Conservation (phyloP, 352 stramenopile genomes). For the Phytophthora sojae region DNA sequence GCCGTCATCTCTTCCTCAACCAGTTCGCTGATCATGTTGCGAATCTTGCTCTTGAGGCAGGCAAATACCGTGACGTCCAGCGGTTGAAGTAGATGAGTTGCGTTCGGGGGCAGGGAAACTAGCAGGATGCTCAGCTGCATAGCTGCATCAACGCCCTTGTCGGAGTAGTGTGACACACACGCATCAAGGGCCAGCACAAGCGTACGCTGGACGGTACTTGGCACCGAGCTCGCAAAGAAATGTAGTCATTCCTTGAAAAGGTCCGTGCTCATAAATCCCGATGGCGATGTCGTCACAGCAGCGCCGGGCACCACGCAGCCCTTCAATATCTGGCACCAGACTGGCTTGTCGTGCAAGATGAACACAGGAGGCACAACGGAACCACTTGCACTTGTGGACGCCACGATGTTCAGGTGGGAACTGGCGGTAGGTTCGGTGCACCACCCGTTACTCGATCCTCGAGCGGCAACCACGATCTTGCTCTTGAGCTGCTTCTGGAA, state of each 20-base stretch:
- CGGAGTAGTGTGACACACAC: constrained; percentile 27
- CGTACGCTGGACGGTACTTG: background rate
- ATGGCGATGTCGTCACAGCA: background rate
- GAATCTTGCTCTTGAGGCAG: background rate
- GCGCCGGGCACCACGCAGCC: background rate
- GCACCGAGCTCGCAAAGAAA: constrained; percentile 10
- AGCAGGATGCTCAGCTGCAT: constrained; percentile 10
- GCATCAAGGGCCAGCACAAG: constrained; percentile 20
- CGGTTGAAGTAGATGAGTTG: constrained; percentile 28
- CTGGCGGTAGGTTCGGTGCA: background rate
- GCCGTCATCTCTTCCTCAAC: constrained; percentile 17
- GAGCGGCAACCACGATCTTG: background rate
- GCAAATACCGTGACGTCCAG: constrained; percentile 16
- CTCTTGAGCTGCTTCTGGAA: background rate
- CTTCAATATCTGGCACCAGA: background rate
- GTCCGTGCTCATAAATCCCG: constrained; percentile 1
- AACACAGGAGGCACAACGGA: background rate
- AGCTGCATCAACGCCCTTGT: constrained; percentile 7
- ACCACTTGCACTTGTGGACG: background rate
- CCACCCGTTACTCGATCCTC: background rate
- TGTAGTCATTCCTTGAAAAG: constrained; percentile 19
- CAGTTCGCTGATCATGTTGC: constrained; percentile 18
- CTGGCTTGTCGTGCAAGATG: background rate
- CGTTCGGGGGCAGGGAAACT: constrained; percentile 18
- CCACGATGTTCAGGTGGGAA: background rate